These are phyloP conservation scores for Ocimum tenuiflorum DNA, from an alignment of 257 asterid genomes.

Conservation along the genomic window DNA sequence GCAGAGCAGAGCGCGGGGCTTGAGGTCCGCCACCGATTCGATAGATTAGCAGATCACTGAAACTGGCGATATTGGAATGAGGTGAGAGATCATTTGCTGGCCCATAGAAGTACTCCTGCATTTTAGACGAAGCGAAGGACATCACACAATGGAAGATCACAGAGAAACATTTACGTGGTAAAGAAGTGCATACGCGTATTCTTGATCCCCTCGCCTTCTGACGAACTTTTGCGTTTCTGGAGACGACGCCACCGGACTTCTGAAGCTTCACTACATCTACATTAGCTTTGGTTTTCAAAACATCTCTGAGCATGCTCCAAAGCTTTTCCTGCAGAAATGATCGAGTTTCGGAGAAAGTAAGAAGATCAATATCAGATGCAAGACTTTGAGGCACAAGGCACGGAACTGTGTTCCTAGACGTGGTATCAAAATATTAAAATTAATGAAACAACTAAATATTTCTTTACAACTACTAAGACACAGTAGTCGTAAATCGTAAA, in stretches of 20 bases:
- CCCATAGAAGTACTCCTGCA: constrained; percentile 94
- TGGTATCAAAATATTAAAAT: too few species aligned
- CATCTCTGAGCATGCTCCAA: constrained; percentile 95
- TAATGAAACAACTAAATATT: too few species aligned
- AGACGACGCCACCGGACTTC: constrained; percentile 95
- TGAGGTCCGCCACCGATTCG: constrained; percentile 93
- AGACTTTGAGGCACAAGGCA: too few species aligned
- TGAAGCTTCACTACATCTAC: constrained; percentile 98
- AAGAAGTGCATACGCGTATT: constrained; percentile 60
- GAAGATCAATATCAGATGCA: constrained; percentile 9
- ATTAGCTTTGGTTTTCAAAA: constrained; percentile 56
- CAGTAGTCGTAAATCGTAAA: too few species aligned
- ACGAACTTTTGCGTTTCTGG: constrained; percentile 89
- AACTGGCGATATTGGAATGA: constrained; percentile 69
- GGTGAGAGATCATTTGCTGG: constrained; percentile 89
- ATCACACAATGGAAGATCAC: constrained; percentile 4
- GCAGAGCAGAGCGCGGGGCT: constrained; percentile 98
- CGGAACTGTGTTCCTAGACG: too few species aligned
- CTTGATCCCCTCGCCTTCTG: constrained; percentile 72
- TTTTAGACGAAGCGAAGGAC: neutral
- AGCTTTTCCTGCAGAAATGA: constrained; percentile 69
- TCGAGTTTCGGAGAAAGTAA: constrained; percentile 14
- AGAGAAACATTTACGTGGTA: neutral
- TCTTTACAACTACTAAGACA: too few species aligned
- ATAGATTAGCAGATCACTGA: constrained; percentile 64